Percentiles rank a stretch among this genome's conserved stretches.
Evolutionary conservation across 2,329 filamentous ascomycete species (phyloP).

Genomic region (Magnaporthiopsis rhizophila): DNA sequence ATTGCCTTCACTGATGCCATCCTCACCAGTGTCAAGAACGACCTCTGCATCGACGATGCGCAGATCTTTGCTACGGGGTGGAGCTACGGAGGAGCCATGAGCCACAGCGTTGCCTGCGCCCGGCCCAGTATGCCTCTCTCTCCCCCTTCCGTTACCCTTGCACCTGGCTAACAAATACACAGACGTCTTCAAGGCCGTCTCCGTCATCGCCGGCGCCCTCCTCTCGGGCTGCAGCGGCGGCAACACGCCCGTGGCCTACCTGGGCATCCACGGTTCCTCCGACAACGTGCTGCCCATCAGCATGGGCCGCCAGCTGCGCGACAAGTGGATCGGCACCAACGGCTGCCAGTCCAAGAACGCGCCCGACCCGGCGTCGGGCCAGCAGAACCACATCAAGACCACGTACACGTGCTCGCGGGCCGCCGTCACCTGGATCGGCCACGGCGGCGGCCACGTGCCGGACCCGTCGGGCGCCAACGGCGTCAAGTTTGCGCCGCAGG

Average conservation of each 20-base stretch:
- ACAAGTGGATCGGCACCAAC: conserved; percentile 29
- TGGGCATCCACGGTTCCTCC: conserved; percentile 11
- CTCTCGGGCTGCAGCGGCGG: conserved; percentile 6
- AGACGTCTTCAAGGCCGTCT: conserved; percentile 21
- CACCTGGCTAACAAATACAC: too few species aligned
- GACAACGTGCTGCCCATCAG: conserved; percentile 27
- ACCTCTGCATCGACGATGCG: conserved; percentile 33
- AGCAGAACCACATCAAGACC: conserved; percentile 14
- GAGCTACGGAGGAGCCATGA: conserved; percentile 36
- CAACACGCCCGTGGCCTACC: conserved; percentile 3
- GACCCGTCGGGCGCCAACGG: neutral
- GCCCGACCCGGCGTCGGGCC: conserved; percentile 13
- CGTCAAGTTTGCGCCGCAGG: neutral
- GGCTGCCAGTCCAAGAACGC: conserved; percentile 20
- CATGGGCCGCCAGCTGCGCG: conserved; percentile 24
- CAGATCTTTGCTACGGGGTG: conserved; percentile 35
- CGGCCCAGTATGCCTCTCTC: conserved; percentile 25
- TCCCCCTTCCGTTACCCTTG: neutral
- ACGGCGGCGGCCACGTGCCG: conserved; percentile 20
- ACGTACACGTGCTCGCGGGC: conserved; percentile 20
- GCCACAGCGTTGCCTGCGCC: conserved; percentile 32
- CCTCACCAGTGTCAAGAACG: conserved; percentile 25
- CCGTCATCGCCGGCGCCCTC: conserved; percentile 1
- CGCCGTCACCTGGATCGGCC: conserved; percentile 25
- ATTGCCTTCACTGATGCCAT: conserved; percentile 31